Conservation (phyloP, 2,329 filamentous ascomycete species). For the Alternaria solani region DNA sequence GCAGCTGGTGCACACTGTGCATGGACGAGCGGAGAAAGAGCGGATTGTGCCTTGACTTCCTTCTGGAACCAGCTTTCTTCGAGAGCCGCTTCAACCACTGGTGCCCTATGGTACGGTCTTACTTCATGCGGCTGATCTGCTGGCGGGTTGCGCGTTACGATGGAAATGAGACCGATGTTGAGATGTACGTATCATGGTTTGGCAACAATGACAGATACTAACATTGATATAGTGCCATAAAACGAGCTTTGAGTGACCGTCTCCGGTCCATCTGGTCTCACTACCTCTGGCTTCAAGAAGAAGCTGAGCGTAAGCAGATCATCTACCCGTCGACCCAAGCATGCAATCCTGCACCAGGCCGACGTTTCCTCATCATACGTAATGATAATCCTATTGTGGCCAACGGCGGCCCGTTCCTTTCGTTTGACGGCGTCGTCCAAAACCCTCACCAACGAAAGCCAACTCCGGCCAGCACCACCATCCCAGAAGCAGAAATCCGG, state of each 20-base stretch:
- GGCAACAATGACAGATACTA: conserved; percentile 15
- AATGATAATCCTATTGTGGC: conserved; percentile 71
- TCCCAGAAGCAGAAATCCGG: conserved; percentile 37
- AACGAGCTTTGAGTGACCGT: conserved; percentile 70
- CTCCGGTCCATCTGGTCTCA: conserved; percentile 79
- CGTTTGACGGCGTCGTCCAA: conserved; percentile 68
- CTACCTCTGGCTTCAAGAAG: conserved; percentile 76
- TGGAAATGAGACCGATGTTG: conserved; percentile 69
- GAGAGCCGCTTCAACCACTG: conserved; percentile 88
- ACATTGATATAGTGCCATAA: conserved; percentile 67
- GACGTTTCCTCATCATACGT: conserved; percentile 86
- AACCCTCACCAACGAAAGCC: conserved; percentile 46
- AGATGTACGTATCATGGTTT: conserved; percentile 65
- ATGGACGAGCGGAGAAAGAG: conserved; percentile 72
- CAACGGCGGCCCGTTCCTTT: conserved; percentile 64
- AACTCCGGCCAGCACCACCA: conserved; percentile 28
- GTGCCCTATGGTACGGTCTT: conserved; percentile 94
- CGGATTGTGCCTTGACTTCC: conserved; percentile 74
- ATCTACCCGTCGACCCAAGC: conserved; percentile 76
- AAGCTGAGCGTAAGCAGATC: conserved; percentile 65
- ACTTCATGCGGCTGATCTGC: conserved; percentile 88
- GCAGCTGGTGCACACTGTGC: conserved; percentile 77
- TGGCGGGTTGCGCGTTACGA: conserved; percentile 86
- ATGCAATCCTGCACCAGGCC: conserved; percentile 84
- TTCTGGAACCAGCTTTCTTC: conserved; percentile 78